phyloP scores from a whole-genome alignment of 139 green algal genomes.

The Coelastrella sp. region DNA sequence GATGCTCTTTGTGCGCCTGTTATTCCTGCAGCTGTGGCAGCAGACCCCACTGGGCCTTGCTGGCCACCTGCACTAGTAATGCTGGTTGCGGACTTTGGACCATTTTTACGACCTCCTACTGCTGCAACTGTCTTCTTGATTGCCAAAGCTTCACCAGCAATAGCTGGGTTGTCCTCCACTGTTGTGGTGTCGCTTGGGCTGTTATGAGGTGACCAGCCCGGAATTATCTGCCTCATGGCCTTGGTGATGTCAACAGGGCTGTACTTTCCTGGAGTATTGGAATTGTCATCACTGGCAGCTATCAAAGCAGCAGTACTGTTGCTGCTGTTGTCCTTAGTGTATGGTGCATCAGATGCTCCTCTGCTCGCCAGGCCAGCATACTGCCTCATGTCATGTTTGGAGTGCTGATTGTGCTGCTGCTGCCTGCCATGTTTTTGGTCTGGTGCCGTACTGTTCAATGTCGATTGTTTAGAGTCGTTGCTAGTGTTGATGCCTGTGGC shows the following conservation, averaged over 20 bases:
- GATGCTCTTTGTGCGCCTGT: too few species aligned
- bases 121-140: not conserved
- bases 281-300: not conserved
- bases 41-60: not conserved
- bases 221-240: not conserved
- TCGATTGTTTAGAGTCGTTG: not conserved
- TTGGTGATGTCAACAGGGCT: not conserved
- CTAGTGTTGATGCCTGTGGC: not conserved
- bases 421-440: not conserved
- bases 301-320: not conserved
- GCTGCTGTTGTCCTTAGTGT: not conserved
- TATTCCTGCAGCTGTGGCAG: not conserved
- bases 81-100: not conserved
- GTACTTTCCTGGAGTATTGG: not conserved
- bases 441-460: not conserved
- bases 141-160: not conserved
- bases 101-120: not conserved
- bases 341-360: too few species aligned
- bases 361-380: too few species aligned
- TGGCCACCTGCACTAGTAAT: not conserved
- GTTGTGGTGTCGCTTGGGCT: not conserved
- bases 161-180: not conserved
- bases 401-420: conserved; percentile 20
- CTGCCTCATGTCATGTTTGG: not conserved
- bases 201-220: not conserved